phyloP scores from a whole-genome alignment of 2,329 filamentous ascomycete genomes.

The Penicillium rolfsii region DNA sequence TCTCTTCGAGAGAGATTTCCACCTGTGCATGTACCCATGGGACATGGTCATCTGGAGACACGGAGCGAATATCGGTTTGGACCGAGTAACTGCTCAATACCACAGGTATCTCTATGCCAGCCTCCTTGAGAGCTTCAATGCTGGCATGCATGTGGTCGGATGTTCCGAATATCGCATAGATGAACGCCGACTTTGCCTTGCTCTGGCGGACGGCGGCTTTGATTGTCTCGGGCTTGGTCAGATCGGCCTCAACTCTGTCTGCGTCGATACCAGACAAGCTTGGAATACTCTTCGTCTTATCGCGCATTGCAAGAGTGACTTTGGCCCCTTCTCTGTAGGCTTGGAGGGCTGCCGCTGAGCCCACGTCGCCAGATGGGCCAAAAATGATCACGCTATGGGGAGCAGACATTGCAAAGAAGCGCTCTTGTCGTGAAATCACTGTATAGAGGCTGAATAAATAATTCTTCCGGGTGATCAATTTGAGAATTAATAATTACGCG shows the following conservation, averaged over 20 bases:
- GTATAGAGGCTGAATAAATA: neutral
- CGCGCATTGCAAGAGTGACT: conserved; percentile 54
- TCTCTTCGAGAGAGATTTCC: conserved; percentile 48
- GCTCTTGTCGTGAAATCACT: neutral
- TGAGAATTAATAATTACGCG: neutral
- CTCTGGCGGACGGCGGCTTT: conserved; percentile 43
- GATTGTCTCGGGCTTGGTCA: conserved; percentile 49
- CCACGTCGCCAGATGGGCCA: conserved; percentile 55
- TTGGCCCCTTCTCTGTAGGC: conserved; percentile 47
- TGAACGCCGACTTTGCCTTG: conserved; percentile 53
- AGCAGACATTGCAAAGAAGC: neutral
- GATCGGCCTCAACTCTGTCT: conserved; percentile 50
- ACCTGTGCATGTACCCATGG: conserved; percentile 49
- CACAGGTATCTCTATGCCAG: conserved; percentile 51
- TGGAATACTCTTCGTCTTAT: conserved; percentile 49
- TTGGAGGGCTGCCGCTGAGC: conserved; percentile 43
- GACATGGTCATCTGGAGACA: conserved; percentile 39
- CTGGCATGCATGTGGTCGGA: conserved; percentile 47
- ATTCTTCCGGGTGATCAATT: neutral
- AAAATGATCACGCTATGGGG: conserved; percentile 41
- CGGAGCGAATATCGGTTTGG: conserved; percentile 29
- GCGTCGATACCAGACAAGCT: conserved; percentile 36
- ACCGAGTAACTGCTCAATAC: conserved; percentile 50
- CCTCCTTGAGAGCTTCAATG: conserved; percentile 51
- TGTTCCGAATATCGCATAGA: conserved; percentile 46